These are phyloP conservation scores for Colletotrichum melonis DNA, from an alignment of 2,329 filamentous ascomycete species.

Conservation along the genomic window DNA sequence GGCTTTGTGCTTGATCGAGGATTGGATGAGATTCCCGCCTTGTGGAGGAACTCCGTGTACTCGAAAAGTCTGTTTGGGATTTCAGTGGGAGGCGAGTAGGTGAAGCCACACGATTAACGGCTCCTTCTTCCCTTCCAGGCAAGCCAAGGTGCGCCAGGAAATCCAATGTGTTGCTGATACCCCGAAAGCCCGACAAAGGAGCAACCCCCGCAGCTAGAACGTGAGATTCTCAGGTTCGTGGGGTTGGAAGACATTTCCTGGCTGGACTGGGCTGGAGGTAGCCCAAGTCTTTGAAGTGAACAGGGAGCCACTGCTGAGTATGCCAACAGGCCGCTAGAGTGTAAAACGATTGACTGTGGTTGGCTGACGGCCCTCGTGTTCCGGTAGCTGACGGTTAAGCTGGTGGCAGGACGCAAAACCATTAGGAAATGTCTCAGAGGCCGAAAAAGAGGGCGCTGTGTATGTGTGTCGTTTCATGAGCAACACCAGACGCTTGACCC, in stretches of 20 bases:
- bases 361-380: constrained; percentile 1
- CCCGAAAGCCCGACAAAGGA: constrained; percentile 19
- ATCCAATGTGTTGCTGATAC: background rate
- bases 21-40: constrained; percentile 26
- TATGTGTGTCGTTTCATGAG: constrained; percentile 31
- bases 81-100: constrained; percentile 12
- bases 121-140: constrained; percentile 10
- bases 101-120: constrained; percentile 29
- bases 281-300: background rate
- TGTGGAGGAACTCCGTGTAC: constrained; percentile 22
- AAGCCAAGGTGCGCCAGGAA: constrained; percentile 12
- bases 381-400: constrained; percentile 20
- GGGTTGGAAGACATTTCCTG: constrained; percentile 1
- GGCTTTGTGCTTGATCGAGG: background rate
- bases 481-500: constrained; percentile 21
- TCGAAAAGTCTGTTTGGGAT: constrained; percentile 12
- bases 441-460: constrained; percentile 18
- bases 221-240: background rate
- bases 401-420: constrained; percentile 9
- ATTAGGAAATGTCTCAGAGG: constrained; percentile 23
- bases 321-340: background rate
- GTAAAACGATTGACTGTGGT: background rate
- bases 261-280: constrained; percentile 23
- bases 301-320: constrained; percentile 12
- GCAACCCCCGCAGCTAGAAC: background rate